These are phyloP conservation scores for Pouteria glomerata DNA, from an alignment of 148 eudicot genomes.

Conservation along the genomic window DNA sequence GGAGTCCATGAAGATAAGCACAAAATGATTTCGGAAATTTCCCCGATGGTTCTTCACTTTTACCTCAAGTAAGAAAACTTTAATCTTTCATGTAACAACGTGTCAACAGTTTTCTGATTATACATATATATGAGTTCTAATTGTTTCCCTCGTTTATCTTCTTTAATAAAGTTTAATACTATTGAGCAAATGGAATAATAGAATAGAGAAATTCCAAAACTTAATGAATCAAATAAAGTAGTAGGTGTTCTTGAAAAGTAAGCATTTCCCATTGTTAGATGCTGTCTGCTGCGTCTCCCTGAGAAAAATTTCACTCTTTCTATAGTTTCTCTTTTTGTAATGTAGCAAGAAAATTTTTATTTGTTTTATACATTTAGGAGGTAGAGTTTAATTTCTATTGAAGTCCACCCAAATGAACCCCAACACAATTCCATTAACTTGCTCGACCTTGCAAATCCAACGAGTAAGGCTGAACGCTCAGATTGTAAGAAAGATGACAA, in stretches of 20 bases:
- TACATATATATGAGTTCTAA: too few species aligned
- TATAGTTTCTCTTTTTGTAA: background rate
- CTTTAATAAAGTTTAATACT: too few species aligned
- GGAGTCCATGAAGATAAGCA: background rate
- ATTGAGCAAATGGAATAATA: too few species aligned
- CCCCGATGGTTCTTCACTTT: background rate
- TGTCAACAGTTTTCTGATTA: background rate
- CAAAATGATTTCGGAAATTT: background rate
- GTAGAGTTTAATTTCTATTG: too few species aligned
- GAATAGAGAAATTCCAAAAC: background rate
- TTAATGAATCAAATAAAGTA: constrained; percentile 5
- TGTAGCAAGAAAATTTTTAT: background rate
- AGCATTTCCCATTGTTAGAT: background rate
- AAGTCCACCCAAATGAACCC: too few species aligned
- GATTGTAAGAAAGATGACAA: too few species aligned
- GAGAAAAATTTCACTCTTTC: background rate
- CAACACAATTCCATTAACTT: too few species aligned
- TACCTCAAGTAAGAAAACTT: background rate
- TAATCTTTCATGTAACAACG: background rate
- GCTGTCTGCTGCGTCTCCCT: constrained; percentile 1
- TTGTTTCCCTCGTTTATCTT: too few species aligned
- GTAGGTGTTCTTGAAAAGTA: background rate
- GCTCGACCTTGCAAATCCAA: too few species aligned
- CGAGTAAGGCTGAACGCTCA: too few species aligned
- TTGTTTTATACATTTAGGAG: too few species aligned